Evolutionary conservation across 257 asterid genomes (phyloP), one percentile per base, ranked within the genome.

Genomic region (Salvia hispanica): DNA sequence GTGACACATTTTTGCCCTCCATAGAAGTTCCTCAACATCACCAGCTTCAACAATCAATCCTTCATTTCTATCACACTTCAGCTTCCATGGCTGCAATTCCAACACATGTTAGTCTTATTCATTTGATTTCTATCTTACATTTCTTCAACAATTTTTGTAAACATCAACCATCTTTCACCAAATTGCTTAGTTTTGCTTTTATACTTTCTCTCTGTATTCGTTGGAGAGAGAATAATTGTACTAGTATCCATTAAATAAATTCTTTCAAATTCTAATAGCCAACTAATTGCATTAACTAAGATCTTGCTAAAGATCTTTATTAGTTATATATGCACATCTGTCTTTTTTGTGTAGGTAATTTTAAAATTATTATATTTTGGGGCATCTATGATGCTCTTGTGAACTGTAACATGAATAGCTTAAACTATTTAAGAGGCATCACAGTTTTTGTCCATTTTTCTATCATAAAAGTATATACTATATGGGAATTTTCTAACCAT

Each of bases 21-120:
- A 21, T 83, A 2, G 54, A 77, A 10, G 4, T 13, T 5, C 39
- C 53, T 36, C 47, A 56, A 5, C 51, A 13, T 4, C 46, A 8
- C 13, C 44, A n/a, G 7, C 37, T 9, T 6, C 77, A 78, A 14
- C 67, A 65, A 0, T 72, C 79, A 2, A 69, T 45, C 14, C 6
- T 42, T 25, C 67, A 58, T 3, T 88, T 80, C 72, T 85, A 68
- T 9, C 70, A 57, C 5, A 84, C 92, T 5, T 85, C 92, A 8
- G 88, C 90, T 36, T 80, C 92, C 84, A 82, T 85, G 85, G 79
- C 81, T 15, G 77, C 67, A 66, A 80, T 87, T 72, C 85, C 86
- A 45, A 54, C 65, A 0, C 85, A 18, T 39, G 92, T 83, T 62
- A 56, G 13, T 40, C 52, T 42, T 4, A 18, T 18, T 18, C 21